Percentiles rank a stretch among this genome's conserved stretches.
Evolutionary conservation across 108 stramenopile genomes (phyloP).

Genomic region (Nitzschia sp.): DNA sequence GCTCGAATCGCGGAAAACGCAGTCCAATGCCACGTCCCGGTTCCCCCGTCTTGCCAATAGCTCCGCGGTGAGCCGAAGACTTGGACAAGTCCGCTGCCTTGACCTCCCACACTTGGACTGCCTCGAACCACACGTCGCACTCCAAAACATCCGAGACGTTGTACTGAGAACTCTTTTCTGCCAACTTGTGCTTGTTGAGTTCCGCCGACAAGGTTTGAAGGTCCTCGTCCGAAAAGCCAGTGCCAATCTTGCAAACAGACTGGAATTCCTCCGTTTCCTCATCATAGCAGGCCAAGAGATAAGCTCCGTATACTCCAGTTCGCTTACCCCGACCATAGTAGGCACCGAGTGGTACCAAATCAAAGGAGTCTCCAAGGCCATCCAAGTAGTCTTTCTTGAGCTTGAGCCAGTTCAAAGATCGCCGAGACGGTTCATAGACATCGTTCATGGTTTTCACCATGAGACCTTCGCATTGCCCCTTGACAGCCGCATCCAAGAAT

Average conservation of each 20-base stretch:
- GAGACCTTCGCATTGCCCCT: slow-evolving; percentile 98
- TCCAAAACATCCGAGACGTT: slow-evolving; percentile 81
- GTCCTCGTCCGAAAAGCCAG: slow-evolving; percentile 98
- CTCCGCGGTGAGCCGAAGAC: slow-evolving; percentile 89
- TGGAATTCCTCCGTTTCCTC: slow-evolving; percentile 96
- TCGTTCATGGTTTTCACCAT: slow-evolving; percentile 99
- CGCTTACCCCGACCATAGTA: slow-evolving; percentile 95
- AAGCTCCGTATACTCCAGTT: slow-evolving; percentile 96
- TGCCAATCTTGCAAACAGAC: slow-evolving; percentile 98
- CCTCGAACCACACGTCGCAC: slow-evolving; percentile 97
- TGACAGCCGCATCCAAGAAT: slow-evolving; percentile 94
- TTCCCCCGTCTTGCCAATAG: slow-evolving; percentile 82
- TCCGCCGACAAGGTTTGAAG: slow-evolving; percentile 77
- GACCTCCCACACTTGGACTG: slow-evolving; percentile 97
- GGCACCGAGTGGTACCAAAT: slow-evolving; percentile 99
- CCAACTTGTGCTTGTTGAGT: slow-evolving; percentile 73
- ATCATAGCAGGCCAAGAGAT: slow-evolving; percentile 98
- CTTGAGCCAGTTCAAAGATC: slow-evolving; percentile 99
- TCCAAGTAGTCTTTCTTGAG: slow-evolving; percentile 99
- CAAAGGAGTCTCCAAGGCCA: slow-evolving; percentile 96
- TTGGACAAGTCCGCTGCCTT: slow-evolving; percentile 97
- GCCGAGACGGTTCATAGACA: slow-evolving; percentile 93
- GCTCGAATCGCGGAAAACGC: slow-evolving; percentile 98
- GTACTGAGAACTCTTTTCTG: slow-evolving; percentile 76
- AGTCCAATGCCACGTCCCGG: slow-evolving; percentile 94